A percentile compares a stretch with the other conserved stretches of the same genome.
phyloP scores from a whole-genome alignment of 2,329 filamentous ascomycete species.

The Xylariales sp. region DNA sequence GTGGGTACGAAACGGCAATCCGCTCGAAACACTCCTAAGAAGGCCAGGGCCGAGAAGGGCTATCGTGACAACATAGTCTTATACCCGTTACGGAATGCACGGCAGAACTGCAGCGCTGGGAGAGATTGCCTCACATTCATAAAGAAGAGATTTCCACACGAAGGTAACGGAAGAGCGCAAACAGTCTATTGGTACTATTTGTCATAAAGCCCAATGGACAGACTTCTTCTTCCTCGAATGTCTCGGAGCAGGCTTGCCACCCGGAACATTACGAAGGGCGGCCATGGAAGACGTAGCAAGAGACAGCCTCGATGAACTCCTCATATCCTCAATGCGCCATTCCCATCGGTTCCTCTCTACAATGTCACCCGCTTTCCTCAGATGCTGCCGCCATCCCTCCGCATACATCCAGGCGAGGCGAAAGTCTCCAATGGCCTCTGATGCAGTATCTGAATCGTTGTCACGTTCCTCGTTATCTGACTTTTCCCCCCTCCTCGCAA shows the following conservation, averaged over 20 bases:
- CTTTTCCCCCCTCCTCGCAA: constrained; percentile 1
- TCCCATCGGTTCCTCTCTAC: constrained; percentile 27
- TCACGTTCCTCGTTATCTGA: constrained; percentile 5
- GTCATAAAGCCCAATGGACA: neutral
- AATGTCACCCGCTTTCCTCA: constrained; percentile 26
- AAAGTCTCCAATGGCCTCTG: constrained; percentile 20
- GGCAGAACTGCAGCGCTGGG: too few relatives aligned
- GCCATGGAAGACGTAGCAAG: neutral
- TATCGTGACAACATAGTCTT: too few relatives aligned
- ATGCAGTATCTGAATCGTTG: constrained; percentile 7
- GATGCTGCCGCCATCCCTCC: constrained; percentile 31
- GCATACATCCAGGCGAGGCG: constrained; percentile 33
- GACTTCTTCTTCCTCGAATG: constrained; percentile 1
- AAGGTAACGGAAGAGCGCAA: too few relatives aligned
- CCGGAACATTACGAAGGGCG: neutral
- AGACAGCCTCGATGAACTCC: neutral
- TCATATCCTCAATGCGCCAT: constrained; percentile 2
- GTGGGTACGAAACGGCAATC: too few relatives aligned
- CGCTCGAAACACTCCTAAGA: too few relatives aligned
- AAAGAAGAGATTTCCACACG: too few relatives aligned
- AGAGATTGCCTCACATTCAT: too few relatives aligned
- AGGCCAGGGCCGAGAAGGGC: too few relatives aligned
- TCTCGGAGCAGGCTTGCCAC: neutral
- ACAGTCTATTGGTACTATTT: neutral
- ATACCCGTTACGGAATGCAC: too few relatives aligned